A percentile compares a stretch with the other conserved stretches of the same genome.
These are phyloP conservation scores for Raffaelea deltoideospora DNA, from an alignment of 2,329 filamentous ascomycete genomes.

Conservation along the genomic window DNA sequence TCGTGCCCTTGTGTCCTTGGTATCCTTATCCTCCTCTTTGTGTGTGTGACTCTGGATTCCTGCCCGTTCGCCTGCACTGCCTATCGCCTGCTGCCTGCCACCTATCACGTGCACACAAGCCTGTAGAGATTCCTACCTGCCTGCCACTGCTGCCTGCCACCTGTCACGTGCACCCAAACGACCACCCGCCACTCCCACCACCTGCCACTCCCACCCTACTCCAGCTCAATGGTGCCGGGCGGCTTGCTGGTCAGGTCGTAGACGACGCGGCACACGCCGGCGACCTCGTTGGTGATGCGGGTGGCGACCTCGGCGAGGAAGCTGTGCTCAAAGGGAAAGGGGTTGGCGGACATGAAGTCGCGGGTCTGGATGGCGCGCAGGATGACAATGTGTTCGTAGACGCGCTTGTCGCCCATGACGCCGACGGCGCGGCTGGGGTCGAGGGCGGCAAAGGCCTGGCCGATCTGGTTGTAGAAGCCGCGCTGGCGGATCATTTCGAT, in stretches of 20 bases:
- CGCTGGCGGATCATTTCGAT: conserved; percentile 59
- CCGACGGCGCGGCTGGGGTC: conserved; percentile 18
- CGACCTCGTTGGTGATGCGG: not conserved
- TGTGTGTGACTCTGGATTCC: too few species aligned
- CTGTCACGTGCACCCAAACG: too few species aligned
- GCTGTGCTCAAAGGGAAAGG: conserved; percentile 22
- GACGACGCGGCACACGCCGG: conserved; percentile 2
- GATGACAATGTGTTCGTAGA: conserved; percentile 16
- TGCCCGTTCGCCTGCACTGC: too few species aligned
- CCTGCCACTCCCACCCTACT: too few species aligned
- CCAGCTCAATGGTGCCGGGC: not conserved
- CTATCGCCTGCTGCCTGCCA: too few species aligned
- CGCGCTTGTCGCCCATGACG: conserved; percentile 22
- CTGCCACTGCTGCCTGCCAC: too few species aligned
- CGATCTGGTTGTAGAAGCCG: conserved; percentile 50
- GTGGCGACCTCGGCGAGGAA: not conserved
- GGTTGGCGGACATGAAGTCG: conserved; percentile 64
- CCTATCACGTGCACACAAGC: too few species aligned
- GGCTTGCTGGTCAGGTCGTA: conserved; percentile 1
- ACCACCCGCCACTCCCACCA: too few species aligned
- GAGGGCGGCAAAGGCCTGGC: not conserved
- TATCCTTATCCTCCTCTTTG: too few species aligned
- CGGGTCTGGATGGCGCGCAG: conserved; percentile 30
- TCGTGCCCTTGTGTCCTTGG: too few species aligned
- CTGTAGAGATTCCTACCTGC: too few species aligned